These are phyloP conservation scores for Boletus holoroseus DNA, from an alignment of 1,284 basidiomycete genomes.

Conservation along the genomic window DNA sequence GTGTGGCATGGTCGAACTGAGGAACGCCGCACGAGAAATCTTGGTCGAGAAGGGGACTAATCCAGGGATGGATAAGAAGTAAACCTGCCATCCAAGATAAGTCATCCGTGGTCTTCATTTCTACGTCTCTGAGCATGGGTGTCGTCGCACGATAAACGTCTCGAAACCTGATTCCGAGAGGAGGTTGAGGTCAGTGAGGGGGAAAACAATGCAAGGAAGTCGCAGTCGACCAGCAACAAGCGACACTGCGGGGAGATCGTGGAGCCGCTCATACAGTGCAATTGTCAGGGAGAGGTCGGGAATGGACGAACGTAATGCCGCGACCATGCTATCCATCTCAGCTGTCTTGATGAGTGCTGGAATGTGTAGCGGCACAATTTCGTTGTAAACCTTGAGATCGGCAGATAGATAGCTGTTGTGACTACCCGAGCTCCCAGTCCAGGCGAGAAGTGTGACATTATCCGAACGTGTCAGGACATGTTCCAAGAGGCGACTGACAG, in stretches of 20 bases:
- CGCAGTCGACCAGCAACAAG: not conserved
- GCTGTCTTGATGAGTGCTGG: not conserved
- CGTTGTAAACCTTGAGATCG: not conserved
- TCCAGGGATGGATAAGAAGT: not conserved
- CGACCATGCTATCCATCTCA: not conserved
- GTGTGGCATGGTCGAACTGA: not conserved
- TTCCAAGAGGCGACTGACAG: not conserved
- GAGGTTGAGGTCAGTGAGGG: not conserved
- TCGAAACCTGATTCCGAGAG: too few species aligned
- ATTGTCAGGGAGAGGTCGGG: not conserved
- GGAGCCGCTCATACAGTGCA: not conserved
- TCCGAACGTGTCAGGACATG: not conserved
- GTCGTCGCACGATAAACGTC: not conserved
- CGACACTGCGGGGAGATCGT: not conserved
- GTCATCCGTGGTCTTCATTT: not conserved
- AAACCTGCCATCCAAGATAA: not conserved
- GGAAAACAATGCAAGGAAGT: not conserved
- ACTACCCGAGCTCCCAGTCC: not conserved
- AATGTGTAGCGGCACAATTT: not conserved
- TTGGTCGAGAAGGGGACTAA: not conserved
- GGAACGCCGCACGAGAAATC: not conserved
- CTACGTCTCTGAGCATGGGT: not conserved
- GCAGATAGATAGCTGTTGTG: not conserved
- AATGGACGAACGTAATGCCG: not conserved
- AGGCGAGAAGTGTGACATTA: not conserved